Evolutionary conservation across 2,329 filamentous ascomycete genomes (phyloP).

Genomic region (Epichloe sp.): DNA sequence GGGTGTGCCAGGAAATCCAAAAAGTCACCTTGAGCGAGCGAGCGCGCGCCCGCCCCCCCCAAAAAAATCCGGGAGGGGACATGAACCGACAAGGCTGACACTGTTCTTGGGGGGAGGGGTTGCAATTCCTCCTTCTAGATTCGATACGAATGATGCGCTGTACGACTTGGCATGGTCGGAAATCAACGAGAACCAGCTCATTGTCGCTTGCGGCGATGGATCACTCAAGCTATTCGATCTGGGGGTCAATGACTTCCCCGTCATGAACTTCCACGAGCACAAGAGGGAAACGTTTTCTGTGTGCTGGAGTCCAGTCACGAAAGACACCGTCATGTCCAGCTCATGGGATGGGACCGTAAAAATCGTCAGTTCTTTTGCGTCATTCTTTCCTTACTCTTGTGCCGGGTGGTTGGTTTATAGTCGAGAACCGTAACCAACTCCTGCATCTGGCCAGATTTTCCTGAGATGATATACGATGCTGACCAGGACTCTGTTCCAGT

Average conservation of each 20-base stretch:
- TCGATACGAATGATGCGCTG: slow-evolving; percentile 92
- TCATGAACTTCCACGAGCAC: slow-evolving; percentile 89
- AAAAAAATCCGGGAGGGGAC: no score
- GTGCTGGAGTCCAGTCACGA: slow-evolving; percentile 81
- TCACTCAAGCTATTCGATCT: slow-evolving; percentile 91
- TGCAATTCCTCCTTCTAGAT: slow-evolving; percentile 39
- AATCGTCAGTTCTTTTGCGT: slow-evolving; percentile 38
- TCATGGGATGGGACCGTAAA: slow-evolving; percentile 97
- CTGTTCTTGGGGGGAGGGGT: neutral
- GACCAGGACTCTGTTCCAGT: slow-evolving; percentile 32
- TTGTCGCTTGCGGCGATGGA: slow-evolving; percentile 83
- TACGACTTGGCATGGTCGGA: slow-evolving; percentile 96
- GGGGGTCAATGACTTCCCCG: slow-evolving; percentile 65
- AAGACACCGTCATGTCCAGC: slow-evolving; percentile 79
- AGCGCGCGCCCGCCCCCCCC: no score
- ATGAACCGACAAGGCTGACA: neutral
- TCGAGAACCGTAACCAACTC: neutral
- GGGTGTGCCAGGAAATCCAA: no score
- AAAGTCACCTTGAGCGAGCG: no score
- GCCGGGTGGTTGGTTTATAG: neutral
- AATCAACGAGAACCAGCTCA: slow-evolving; percentile 86
- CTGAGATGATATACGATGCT: neutral
- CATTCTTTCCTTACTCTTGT: neutral
- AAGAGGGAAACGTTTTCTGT: slow-evolving; percentile 87
- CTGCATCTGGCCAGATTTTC: no score